A percentile compares a stretch with the other conserved stretches of the same genome.
phyloP scores from a whole-genome alignment of 306 rosid species.

The Quercus robur region DNA sequence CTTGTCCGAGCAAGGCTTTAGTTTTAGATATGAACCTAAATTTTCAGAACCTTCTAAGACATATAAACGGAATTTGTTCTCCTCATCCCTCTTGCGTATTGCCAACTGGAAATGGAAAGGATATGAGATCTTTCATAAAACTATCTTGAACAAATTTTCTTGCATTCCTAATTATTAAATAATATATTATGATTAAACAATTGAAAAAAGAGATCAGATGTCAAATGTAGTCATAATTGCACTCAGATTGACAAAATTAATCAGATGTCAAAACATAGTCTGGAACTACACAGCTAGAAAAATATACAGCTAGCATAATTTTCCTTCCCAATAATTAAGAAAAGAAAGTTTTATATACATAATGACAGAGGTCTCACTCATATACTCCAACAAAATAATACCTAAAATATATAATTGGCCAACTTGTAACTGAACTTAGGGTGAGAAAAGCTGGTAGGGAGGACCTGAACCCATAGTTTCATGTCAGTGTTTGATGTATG shows the following conservation, averaged over 20 bases:
- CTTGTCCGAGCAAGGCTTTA: slow-evolving; percentile 58
- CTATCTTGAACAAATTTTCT: not conserved
- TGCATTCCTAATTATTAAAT: not conserved
- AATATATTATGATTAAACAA: not conserved
- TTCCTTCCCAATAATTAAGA: not conserved
- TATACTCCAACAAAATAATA: not conserved
- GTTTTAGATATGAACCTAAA: slow-evolving; percentile 63
- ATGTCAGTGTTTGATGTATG: not conserved
- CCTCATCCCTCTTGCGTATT: slow-evolving; percentile 71
- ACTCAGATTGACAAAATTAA: not conserved
- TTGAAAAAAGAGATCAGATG: not conserved
- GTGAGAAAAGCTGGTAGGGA: not conserved
- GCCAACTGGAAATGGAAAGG: slow-evolving; percentile 55
- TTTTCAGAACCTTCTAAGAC: slow-evolving; percentile 68
- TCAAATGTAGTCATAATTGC: not conserved
- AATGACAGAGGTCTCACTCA: not conserved
- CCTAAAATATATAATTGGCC: not conserved
- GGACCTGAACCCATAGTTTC: not conserved
- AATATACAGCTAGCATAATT: not conserved
- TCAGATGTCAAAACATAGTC: not conserved
- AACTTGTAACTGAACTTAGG: not conserved
- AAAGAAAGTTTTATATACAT: not conserved
- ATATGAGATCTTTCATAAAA: slow-evolving; percentile 27
- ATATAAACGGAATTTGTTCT: slow-evolving; percentile 56
- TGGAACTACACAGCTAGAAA: not conserved